Evolutionary conservation across 2,329 filamentous ascomycete species (phyloP).

Genomic region (Byssoonygena ceratinophila): DNA sequence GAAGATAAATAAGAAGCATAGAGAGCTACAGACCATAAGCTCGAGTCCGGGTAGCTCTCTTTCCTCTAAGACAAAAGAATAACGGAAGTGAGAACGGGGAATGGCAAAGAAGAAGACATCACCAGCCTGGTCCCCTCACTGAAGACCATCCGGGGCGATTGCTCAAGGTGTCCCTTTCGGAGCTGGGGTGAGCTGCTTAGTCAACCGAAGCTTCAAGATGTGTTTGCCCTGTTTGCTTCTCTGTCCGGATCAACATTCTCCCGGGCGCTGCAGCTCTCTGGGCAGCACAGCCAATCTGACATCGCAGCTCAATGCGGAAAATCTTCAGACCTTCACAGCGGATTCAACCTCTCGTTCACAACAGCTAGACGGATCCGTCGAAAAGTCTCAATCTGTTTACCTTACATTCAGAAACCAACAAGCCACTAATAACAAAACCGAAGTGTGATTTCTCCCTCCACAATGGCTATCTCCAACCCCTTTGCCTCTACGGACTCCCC

Average conservation of each 20-base stretch:
- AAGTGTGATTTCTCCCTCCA: slow-evolving; percentile 1
- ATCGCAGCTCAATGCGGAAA: slow-evolving; percentile 5
- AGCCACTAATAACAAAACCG: too few species aligned
- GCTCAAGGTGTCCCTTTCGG: slow-evolving; percentile 10
- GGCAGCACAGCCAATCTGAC: slow-evolving; percentile 1
- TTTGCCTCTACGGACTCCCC: slow-evolving; percentile 20
- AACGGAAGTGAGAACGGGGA: neutral
- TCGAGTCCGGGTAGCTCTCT: neutral
- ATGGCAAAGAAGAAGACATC: slow-evolving; percentile 1
- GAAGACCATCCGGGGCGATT: slow-evolving; percentile 1
- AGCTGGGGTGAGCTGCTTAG: neutral
- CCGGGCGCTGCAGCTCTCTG: too few species aligned
- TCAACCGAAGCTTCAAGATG: neutral
- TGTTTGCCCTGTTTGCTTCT: slow-evolving; percentile 5
- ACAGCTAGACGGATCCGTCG: neutral
- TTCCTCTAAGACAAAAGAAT: neutral
- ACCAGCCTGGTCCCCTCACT: slow-evolving; percentile 7
- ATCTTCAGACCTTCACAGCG: neutral
- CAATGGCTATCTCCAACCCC: slow-evolving; percentile 35
- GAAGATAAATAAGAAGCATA: slow-evolving; percentile 1
- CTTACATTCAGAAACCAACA: too few species aligned
- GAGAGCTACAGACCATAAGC: slow-evolving; percentile 8
- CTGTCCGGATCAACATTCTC: neutral
- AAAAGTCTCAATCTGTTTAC: neutral
- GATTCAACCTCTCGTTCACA: neutral